Conservation (phyloP, 2,329 filamentous ascomycete species). For the Trichoderma sp. region DNA sequence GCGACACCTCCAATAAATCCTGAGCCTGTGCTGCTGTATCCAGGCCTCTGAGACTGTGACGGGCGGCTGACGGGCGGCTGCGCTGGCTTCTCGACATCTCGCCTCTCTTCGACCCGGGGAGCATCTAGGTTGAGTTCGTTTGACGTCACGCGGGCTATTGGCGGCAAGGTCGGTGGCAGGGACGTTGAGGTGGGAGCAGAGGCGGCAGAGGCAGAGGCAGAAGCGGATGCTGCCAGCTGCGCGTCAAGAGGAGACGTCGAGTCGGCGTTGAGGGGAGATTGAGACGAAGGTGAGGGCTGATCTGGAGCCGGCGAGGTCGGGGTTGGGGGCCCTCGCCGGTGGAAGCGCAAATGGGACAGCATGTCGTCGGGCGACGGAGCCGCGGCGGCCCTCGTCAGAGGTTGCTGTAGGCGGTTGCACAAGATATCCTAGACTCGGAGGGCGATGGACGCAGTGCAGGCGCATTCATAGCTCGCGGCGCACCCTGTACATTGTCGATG, state of each 20-base stretch:
- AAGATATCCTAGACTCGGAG: constrained; percentile 17
- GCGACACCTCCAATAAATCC: constrained; percentile 61
- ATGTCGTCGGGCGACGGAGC: constrained; percentile 40
- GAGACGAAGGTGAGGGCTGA: constrained; percentile 47
- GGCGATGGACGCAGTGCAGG: constrained; percentile 14
- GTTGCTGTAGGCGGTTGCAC: constrained; percentile 2
- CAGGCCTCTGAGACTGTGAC: constrained; percentile 39
- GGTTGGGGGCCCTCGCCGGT: constrained; percentile 60
- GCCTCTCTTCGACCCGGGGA: constrained; percentile 29
- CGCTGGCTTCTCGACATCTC: constrained; percentile 35
- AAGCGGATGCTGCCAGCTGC: constrained; percentile 42
- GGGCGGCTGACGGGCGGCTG: constrained; percentile 34
- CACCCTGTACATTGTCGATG: constrained; percentile 22
- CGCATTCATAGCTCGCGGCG: constrained; percentile 28
- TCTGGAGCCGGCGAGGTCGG: constrained; percentile 58
- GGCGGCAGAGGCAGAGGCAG: constrained; percentile 46
- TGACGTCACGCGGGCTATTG: constrained; percentile 55
- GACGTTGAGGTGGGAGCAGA: constrained; percentile 42
- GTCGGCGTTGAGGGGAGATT: constrained; percentile 49
- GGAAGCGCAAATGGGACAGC: constrained; percentile 62
- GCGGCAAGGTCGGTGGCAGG: constrained; percentile 53
- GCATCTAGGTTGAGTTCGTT: constrained; percentile 37
- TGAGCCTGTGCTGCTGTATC: constrained; percentile 43
- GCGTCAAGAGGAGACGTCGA: constrained; percentile 43
- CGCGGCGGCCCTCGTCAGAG: not conserved